These are phyloP conservation scores for Fistulina hepatica DNA, from an alignment of 1,284 basidiomycete genomes.

Conservation along the genomic window DNA sequence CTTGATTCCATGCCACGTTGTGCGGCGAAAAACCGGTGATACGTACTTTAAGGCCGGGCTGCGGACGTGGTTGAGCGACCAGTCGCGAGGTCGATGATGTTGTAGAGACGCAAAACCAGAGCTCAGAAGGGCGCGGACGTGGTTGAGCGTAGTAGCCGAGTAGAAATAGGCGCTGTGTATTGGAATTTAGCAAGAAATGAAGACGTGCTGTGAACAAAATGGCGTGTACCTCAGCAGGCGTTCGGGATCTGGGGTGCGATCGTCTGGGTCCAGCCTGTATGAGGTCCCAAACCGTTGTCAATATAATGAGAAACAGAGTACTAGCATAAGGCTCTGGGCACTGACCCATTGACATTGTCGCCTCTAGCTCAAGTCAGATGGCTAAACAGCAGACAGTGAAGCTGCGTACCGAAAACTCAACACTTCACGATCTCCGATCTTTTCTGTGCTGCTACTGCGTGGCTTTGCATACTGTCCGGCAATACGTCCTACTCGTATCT, in stretches of 20 bases:
- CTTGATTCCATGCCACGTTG: no score
- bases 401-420: conserved; percentile 64
- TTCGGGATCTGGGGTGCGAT: conserved; percentile 83
- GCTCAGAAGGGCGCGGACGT: conserved; percentile 78
- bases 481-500: conserved; percentile 84
- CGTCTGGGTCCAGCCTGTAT: conserved; percentile 52
- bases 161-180: conserved; percentile 85
- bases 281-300: no score
- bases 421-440: conserved; percentile 57
- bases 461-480: conserved; percentile 98
- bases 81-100: conserved; percentile 66
- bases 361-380: conserved; percentile 43
- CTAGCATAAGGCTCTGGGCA: no score
- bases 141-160: conserved; percentile 88
- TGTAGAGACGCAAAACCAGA: conserved; percentile 90
- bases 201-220: no score
- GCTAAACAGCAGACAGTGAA: neutral
- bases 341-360: conserved; percentile 89
- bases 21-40: no score
- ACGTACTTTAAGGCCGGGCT: conserved; percentile 67
- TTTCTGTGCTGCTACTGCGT: conserved; percentile 79
- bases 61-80: conserved; percentile 90
- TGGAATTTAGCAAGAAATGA: no score
- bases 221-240: conserved; percentile 76
- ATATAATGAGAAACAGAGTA: no score